These are phyloP conservation scores for Sporisorium scitamineum DNA, from an alignment of 1,284 basidiomycete genomes.

Conservation along the genomic window DNA sequence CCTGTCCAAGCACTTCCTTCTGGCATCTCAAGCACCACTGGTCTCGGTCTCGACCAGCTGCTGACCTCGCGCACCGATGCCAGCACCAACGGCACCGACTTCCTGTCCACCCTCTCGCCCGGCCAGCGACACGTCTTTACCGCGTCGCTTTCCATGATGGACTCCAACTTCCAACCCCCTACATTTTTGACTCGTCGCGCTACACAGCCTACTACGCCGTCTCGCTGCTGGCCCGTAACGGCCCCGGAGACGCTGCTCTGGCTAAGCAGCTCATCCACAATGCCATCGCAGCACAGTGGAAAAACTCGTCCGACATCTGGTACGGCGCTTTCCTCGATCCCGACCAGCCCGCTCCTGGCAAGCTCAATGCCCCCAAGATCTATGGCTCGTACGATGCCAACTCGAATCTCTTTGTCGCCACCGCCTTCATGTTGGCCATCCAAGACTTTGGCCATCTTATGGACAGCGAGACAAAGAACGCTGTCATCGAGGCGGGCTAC, in stretches of 20 bases:
- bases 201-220: conserved; percentile 44
- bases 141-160: conserved; percentile 21
- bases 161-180: conserved; percentile 36
- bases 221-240: conserved; percentile 33
- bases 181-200: conserved; percentile 35
- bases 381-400: conserved; percentile 42
- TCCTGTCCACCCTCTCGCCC: conserved; percentile 25
- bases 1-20: conserved; percentile 13
- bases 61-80: conserved; percentile 6
- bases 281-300: conserved; percentile 26
- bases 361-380: conserved; percentile 36
- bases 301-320: conserved; percentile 34
- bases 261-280: conserved; percentile 34
- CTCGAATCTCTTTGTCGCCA: conserved; percentile 42
- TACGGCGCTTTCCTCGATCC: conserved; percentile 42
- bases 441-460: conserved; percentile 35
- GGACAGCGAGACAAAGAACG: conserved; percentile 19
- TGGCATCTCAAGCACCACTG: background rate
- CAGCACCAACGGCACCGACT: conserved; percentile 18
- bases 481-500: conserved; percentile 38
- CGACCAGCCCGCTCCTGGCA: conserved; percentile 30
- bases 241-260: conserved; percentile 29
- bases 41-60: conserved; percentile 18
- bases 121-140: conserved; percentile 34
- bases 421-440: conserved; percentile 41